phyloP scores from a whole-genome alignment of 2,329 filamentous ascomycete species.

The Trichoderma sp. region DNA sequence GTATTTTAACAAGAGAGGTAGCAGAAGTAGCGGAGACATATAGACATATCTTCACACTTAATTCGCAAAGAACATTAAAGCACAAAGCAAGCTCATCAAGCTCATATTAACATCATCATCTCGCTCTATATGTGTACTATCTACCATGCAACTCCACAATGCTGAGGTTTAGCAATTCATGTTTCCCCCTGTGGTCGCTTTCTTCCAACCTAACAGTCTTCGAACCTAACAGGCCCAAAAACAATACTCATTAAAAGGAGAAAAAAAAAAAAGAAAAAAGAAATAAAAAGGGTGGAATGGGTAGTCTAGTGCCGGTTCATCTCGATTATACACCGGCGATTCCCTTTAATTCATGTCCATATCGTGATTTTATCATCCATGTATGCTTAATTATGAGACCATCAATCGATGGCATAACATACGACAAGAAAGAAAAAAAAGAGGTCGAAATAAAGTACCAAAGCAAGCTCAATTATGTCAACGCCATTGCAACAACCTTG shows the following conservation, averaged over 20 bases:
- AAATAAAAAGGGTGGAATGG: background rate
- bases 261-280: background rate
- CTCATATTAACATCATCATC: background rate
- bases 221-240: background rate
- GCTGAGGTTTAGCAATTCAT: background rate
- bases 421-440: background rate
- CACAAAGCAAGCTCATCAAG: background rate
- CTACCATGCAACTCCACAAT: background rate
- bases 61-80: background rate
- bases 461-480: constrained; percentile 7
- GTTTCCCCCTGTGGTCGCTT: background rate
- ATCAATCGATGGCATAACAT: background rate
- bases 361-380: background rate
- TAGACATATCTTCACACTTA: background rate
- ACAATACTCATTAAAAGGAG: background rate
- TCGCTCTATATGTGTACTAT: constrained; percentile 2
- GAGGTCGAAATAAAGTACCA: background rate
- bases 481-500: background rate
- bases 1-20: background rate
- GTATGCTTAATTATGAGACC: background rate
- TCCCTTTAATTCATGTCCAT: background rate
- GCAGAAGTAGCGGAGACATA: background rate
- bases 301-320: background rate
- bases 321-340: background rate
- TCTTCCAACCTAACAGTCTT: background rate